phyloP scores from a whole-genome alignment of 768 basidiomycete species.

The Agaricus blazei region DNA sequence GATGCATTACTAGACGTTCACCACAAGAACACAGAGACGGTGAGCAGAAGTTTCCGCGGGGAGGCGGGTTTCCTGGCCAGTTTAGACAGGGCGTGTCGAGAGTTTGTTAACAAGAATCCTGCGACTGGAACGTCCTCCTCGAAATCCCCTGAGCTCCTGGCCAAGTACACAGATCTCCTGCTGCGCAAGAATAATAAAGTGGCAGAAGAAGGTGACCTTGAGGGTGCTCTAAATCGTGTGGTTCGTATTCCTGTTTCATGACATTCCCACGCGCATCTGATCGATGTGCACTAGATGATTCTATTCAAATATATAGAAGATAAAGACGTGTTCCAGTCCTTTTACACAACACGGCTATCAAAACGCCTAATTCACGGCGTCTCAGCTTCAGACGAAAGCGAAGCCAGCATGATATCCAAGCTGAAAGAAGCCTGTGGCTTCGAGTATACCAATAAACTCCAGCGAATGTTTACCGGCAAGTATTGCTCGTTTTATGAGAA shows the following conservation, averaged over 20 bases:
- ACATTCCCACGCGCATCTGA: conserved; percentile 16
- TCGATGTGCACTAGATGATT: conserved; percentile 65
- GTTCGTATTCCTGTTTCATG: conserved; percentile 43
- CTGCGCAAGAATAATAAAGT: conserved; percentile 95
- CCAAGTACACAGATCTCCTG: conserved; percentile 86
- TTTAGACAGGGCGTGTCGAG: conserved; percentile 91
- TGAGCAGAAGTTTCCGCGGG: conserved; percentile 82
- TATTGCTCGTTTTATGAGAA: conserved; percentile 7
- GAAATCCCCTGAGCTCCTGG: conserved; percentile 88
- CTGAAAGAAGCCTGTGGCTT: conserved; percentile 95
- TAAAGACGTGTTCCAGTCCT: conserved; percentile 98
- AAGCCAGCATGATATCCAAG: conserved; percentile 97
- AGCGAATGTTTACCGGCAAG: conserved; percentile 93
- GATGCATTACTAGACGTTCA: conserved; percentile 90
- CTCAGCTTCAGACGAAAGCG: conserved; percentile 93
- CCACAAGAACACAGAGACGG: conserved; percentile 85
- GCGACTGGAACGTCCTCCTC: conserved; percentile 83
- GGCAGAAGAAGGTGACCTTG: conserved; percentile 86
- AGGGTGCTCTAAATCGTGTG: conserved; percentile 85
- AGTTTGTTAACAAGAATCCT: conserved; percentile 91
- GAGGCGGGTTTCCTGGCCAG: conserved; percentile 93
- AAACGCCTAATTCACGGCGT: conserved; percentile 88
- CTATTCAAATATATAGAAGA: conserved; percentile 98
- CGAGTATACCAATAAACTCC: conserved; percentile 94
- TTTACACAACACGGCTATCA: conserved; percentile 92